Conservation (phyloP, 169 alveolate genomes). For the Plasmodium berghei region DNA sequence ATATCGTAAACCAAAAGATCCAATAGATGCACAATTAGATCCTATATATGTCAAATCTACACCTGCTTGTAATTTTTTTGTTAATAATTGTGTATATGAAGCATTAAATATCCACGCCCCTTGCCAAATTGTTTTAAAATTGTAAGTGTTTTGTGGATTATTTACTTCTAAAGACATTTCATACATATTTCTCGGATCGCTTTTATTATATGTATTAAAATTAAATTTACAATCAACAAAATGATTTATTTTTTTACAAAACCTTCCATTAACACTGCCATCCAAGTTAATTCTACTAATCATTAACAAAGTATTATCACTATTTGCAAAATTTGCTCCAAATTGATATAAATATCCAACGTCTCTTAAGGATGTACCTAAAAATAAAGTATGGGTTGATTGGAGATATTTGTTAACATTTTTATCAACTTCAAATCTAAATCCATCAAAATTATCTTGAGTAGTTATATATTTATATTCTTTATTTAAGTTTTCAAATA, state of each 20-base stretch:
- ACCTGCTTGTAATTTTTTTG: slow-evolving; percentile 89
- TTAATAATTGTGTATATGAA: slow-evolving; percentile 88
- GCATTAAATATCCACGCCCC: slow-evolving; percentile 91
- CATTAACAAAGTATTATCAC: slow-evolving; percentile 86
- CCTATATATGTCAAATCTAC: slow-evolving; percentile 92
- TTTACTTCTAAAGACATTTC: slow-evolving; percentile 90
- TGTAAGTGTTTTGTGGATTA: slow-evolving; percentile 86
- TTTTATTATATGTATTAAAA: slow-evolving; percentile 86
- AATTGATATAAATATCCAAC: slow-evolving; percentile 91
- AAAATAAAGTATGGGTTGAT: slow-evolving; percentile 88
- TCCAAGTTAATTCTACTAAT: slow-evolving; percentile 88
- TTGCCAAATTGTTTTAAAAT: slow-evolving; percentile 91
- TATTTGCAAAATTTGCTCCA: slow-evolving; percentile 91
- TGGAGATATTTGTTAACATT: slow-evolving; percentile 87
- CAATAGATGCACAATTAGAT: slow-evolving; percentile 91
- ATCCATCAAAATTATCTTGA: slow-evolving; percentile 93
- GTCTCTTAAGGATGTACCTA: slow-evolving; percentile 89
- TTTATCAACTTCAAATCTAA: slow-evolving; percentile 92
- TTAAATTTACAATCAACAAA: slow-evolving; percentile 86
- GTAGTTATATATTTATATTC: slow-evolving; percentile 90
- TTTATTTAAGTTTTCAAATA: slow-evolving; percentile 87
- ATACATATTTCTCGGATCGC: slow-evolving; percentile 88
- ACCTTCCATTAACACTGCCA: slow-evolving; percentile 88
- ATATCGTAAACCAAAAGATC: slow-evolving; percentile 90
- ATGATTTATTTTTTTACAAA: slow-evolving; percentile 79